phyloP scores from a whole-genome alignment of 192 early-diverging fungal genomes.

The Coemansia sp. region DNA sequence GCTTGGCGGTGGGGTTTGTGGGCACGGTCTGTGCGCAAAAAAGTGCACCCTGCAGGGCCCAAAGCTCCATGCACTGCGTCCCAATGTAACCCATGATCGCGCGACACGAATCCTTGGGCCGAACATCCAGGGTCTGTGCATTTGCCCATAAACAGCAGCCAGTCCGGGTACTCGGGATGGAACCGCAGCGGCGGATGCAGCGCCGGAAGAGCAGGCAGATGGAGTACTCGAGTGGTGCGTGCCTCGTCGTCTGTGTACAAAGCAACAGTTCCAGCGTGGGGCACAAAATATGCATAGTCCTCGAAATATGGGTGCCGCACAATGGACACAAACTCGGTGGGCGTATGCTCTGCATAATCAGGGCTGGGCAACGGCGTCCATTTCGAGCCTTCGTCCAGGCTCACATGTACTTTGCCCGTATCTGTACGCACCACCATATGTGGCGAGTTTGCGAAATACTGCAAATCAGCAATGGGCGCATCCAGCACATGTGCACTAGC shows the following conservation, averaged over 20 bases:
- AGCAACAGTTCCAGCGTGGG: constrained; percentile 48
- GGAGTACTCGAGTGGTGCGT: constrained; percentile 57
- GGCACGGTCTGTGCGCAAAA: constrained; percentile 54
- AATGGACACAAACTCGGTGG: constrained; percentile 51
- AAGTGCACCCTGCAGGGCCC: constrained; percentile 44
- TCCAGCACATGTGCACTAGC: constrained; percentile 32
- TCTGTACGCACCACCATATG: constrained; percentile 57
- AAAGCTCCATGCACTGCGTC: background rate
- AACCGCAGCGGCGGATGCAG: constrained; percentile 69
- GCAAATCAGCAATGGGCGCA: constrained; percentile 56
- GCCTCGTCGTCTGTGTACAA: constrained; percentile 65
- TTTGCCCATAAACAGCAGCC: constrained; percentile 67
- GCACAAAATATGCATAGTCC: constrained; percentile 62
- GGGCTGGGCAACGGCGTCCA: constrained; percentile 55
- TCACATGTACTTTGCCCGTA: constrained; percentile 55
- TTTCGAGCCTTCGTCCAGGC: constrained; percentile 63
- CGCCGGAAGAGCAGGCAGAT: constrained; percentile 62
- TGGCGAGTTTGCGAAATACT: constrained; percentile 68
- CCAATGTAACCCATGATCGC: constrained; percentile 74
- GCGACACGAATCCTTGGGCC: constrained; percentile 69
- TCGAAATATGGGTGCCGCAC: constrained; percentile 64
- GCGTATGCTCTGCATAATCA: constrained; percentile 2
- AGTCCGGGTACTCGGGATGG: constrained; percentile 81
- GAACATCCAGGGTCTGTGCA: constrained; percentile 59
- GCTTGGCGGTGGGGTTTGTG: constrained; percentile 54